Conservation (phyloP, 73 alveolate genomes). For the Tetrahymena thermophila region DNA sequence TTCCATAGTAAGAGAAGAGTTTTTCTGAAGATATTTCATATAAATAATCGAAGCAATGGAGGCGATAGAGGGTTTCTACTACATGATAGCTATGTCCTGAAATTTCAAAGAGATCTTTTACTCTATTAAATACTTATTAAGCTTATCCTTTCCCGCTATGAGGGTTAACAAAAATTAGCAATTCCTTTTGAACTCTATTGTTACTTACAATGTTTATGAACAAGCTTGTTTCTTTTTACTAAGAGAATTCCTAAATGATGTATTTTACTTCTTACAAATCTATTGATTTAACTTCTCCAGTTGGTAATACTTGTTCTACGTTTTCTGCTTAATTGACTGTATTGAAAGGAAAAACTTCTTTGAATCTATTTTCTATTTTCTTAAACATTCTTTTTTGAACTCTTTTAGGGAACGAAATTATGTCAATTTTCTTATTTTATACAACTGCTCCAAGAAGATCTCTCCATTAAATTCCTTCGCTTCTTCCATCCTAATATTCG, state of each 20-base stretch:
- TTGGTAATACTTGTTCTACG: neutral
- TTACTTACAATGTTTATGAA: neutral
- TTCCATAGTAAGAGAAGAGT: neutral
- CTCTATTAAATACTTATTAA: conserved; percentile 23
- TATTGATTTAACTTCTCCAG: neutral
- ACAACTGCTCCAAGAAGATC: neutral
- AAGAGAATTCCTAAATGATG: neutral
- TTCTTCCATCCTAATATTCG: neutral
- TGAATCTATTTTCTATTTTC: neutral
- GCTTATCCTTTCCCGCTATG: conserved; percentile 43
- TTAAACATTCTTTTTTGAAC: neutral
- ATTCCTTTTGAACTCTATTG: neutral
- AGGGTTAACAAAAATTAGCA: conserved; percentile 33
- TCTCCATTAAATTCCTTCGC: neutral
- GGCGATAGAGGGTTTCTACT: conserved; percentile 9
- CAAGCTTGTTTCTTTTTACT: neutral
- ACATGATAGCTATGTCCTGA: conserved; percentile 21
- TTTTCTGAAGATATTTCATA: neutral
- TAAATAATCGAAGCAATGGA: conserved; percentile 34
- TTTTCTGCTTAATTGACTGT: neutral
- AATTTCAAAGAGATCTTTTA: conserved; percentile 13
- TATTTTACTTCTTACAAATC: neutral
- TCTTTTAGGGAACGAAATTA: neutral
- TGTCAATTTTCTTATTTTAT: neutral
- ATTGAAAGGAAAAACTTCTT: neutral